These are phyloP conservation scores for Jaltomata sinuosa DNA, from an alignment of 257 asterid species.

Conservation along the genomic window DNA sequence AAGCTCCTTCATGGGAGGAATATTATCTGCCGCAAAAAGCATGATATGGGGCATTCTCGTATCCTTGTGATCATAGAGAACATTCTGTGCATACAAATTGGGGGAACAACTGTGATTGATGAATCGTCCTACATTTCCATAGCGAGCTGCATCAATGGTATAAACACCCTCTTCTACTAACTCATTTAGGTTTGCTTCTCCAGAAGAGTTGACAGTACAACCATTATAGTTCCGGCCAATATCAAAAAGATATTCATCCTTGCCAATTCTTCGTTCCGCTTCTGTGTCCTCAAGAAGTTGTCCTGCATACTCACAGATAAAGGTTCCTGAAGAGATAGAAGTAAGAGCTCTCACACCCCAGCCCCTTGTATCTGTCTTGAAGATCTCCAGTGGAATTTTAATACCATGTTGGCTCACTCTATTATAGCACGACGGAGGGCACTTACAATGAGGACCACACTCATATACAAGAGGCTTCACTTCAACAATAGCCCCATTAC, in stretches of 20 bases:
- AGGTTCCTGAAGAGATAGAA: conserved; percentile 77
- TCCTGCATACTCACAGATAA: conserved; percentile 84
- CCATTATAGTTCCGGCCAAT: conserved; percentile 50
- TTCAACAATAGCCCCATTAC: conserved; percentile 68
- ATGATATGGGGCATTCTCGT: conserved; percentile 73
- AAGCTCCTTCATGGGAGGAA: conserved; percentile 74
- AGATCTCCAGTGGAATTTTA: conserved; percentile 57
- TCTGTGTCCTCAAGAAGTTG: conserved; percentile 82
- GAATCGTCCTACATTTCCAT: conserved; percentile 77
- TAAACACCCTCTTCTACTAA: conserved; percentile 41
- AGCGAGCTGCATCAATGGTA: conserved; percentile 65
- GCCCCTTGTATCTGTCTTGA: conserved; percentile 73
- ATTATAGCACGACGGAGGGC: conserved; percentile 87
- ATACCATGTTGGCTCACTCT: conserved; percentile 69
- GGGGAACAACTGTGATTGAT: conserved; percentile 88
- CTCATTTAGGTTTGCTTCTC: conserved; percentile 14
- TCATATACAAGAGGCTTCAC: conserved; percentile 58
- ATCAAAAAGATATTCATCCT: conserved; percentile 90
- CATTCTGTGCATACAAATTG: conserved; percentile 76
- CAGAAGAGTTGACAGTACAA: conserved; percentile 21
- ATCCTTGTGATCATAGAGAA: conserved; percentile 61
- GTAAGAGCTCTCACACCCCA: conserved; percentile 84
- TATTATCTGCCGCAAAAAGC: conserved; percentile 75
- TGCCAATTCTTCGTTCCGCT: conserved; percentile 64
- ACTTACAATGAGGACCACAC: conserved; percentile 80